These are phyloP conservation scores for Russula dissimulans DNA, from an alignment of 768 basidiomycete species.

Conservation along the genomic window DNA sequence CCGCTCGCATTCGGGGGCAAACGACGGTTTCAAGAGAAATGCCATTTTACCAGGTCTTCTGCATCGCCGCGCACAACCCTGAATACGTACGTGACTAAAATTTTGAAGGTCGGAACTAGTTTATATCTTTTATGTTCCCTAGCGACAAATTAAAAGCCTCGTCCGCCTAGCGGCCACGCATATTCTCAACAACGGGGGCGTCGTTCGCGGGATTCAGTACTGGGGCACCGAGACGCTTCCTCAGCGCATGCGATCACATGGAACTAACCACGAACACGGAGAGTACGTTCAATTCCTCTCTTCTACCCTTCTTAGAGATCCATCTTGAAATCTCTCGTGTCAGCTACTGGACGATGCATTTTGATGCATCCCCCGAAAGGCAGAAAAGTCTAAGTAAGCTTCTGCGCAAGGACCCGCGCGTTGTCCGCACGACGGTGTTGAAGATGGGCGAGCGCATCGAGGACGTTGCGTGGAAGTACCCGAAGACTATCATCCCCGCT, in stretches of 20 bases:
- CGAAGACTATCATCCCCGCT: constrained; percentile 30
- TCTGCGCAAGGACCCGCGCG: constrained; percentile 71
- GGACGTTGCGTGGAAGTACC: constrained; percentile 49
- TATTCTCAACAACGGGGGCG: constrained; percentile 66
- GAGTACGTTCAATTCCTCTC: constrained; percentile 51
- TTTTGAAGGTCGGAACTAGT: neutral
- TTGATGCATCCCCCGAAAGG: constrained; percentile 73
- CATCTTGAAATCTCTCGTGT: constrained; percentile 5
- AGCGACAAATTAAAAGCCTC: constrained; percentile 70
- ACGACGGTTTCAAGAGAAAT: constrained; percentile 31
- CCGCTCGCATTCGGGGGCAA: constrained; percentile 6
- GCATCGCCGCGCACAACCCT: constrained; percentile 66
- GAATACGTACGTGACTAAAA: constrained; percentile 49
- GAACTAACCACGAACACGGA: constrained; percentile 47
- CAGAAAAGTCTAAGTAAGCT: constrained; percentile 54
- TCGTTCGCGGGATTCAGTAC: constrained; percentile 70
- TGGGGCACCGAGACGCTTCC: constrained; percentile 69
- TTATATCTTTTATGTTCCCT: neutral
- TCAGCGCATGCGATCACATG: constrained; percentile 60
- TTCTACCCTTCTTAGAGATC: neutral
- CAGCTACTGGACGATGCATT: constrained; percentile 89
- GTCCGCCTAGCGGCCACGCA: constrained; percentile 63
- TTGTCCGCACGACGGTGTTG: constrained; percentile 73
- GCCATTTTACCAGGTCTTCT: constrained; percentile 85
- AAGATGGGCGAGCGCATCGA: constrained; percentile 69